phyloP scores from a whole-genome alignment of 2,329 filamentous ascomycete genomes.

The Fusarium sp. region DNA sequence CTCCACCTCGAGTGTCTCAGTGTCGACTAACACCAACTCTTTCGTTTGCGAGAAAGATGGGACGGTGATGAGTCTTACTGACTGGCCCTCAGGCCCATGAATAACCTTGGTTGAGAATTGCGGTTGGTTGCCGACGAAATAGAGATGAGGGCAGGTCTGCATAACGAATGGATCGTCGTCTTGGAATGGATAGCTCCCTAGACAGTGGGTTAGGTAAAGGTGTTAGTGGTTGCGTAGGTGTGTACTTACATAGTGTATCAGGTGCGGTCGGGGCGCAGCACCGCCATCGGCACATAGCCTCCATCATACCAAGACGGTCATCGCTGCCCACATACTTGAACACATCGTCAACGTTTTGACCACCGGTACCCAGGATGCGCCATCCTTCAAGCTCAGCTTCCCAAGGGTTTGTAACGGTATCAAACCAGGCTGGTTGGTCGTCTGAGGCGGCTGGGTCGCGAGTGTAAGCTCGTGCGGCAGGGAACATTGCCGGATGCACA shows the following conservation, averaged over 20 bases:
- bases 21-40: conserved; percentile 85
- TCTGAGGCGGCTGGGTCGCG: conserved; percentile 55
- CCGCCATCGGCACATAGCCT: conserved; percentile 92
- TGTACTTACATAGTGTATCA: conserved; percentile 85
- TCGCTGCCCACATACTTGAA: conserved; percentile 88
- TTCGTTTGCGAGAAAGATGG: conserved; percentile 84
- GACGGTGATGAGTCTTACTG: conserved; percentile 82
- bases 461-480: conserved; percentile 76
- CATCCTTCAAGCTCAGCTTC: conserved; percentile 91
- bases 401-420: conserved; percentile 93
- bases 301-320: conserved; percentile 88
- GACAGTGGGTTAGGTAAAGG: conserved; percentile 24
- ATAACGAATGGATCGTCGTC: conserved; percentile 92
- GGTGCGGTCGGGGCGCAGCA: conserved; percentile 93
- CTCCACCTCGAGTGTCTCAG: conserved; percentile 84
- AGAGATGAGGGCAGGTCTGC: conserved; percentile 86
- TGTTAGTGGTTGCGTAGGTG: background rate
- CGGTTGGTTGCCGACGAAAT: conserved; percentile 88
- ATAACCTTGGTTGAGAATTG: conserved; percentile 79
- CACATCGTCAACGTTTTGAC: conserved; percentile 93
- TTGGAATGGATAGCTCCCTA: conserved; percentile 96
- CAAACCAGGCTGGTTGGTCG: conserved; percentile 77
- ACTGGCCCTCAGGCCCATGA: conserved; percentile 73
- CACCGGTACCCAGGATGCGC: conserved; percentile 85
- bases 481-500: conserved; percentile 93